Base-by-base conservation (phyloP, 768 basidiomycete species). In the Rhizopogon sp. region DNA sequence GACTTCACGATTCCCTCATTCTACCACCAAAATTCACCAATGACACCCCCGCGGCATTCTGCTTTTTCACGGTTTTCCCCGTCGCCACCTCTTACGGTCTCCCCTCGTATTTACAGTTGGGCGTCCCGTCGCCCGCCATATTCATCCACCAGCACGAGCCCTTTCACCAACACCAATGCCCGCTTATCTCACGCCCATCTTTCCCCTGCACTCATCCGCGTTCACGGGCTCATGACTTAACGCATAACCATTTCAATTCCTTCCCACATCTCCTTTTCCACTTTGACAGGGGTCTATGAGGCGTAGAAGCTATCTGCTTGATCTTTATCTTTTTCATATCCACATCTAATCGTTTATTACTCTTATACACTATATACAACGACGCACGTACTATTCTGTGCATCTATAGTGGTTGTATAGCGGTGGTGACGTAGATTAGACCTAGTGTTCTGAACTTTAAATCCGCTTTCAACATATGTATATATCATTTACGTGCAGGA, bases 51-150 rank as follows among this genome's bases (percentile, higher is more conserved):
- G 1, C 66, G 61, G 46, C 66, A 66, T 53, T 58, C 60, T 7
- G 43, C 67, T 1, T 45, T 63, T 28, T 39, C 62, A 9, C 62
- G 63, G 33, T 11, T 62, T 6, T 55, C 67, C n/a, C 80, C 82
- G 28, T 83, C 83, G 2, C 80, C 83, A 4, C 72, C 82, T 6
- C 81, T 81, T 0, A 68, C 79, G 6, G 76, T 78, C 50, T 80
- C 83, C 1, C 84, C 83, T 7, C 74, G 80, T 40, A 70, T 84
- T 31, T 84, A 84, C 64, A 70, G 77, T 1, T 85, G 84, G 84
- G 58, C 70, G n/a, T 17, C 67, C 68, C 53, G 62, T 64, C 52
- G 64, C 64, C 55, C 71, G 66, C 40, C 50, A 57, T 28, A 75
- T 72, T 43, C 80, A 71, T 56, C 70, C 58, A 53, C 67, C 22